phyloP scores from a whole-genome alignment of 192 early-diverging fungal genomes.

The Funneliformis mosseae region DNA sequence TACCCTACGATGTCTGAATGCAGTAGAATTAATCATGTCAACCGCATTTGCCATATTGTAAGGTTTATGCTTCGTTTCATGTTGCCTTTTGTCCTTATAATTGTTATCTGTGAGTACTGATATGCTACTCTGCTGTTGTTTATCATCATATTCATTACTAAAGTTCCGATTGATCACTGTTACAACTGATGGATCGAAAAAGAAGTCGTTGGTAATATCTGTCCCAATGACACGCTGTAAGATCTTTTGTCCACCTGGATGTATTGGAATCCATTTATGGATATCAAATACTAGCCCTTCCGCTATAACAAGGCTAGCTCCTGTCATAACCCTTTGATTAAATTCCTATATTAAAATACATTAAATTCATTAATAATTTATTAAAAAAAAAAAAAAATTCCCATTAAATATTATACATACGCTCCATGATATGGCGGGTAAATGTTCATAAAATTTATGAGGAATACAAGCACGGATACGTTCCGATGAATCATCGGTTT shows the following conservation, averaged over 20 bases:
- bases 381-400: too few species aligned
- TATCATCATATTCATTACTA: neutral
- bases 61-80: neutral
- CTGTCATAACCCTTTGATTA: neutral
- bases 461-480: neutral
- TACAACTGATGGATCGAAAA: neutral
- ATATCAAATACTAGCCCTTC: constrained; percentile 31
- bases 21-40: neutral
- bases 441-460: neutral
- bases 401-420: neutral
- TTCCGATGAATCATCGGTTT: neutral
- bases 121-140: neutral
- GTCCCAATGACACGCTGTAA: constrained; percentile 30
- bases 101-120: neutral
- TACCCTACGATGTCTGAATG: neutral
- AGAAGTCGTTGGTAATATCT: constrained; percentile 1
- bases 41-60: neutral
- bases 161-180: neutral
- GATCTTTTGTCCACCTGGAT: constrained; percentile 33
- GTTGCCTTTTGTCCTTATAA: neutral
- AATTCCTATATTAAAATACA: neutral
- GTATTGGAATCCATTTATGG: constrained; percentile 20
- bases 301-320: constrained; percentile 11
- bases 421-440: neutral
- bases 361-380: too few species aligned